Base-by-base conservation (phyloP, 768 basidiomycete genomes). In the Astraeus odoratus region DNA sequence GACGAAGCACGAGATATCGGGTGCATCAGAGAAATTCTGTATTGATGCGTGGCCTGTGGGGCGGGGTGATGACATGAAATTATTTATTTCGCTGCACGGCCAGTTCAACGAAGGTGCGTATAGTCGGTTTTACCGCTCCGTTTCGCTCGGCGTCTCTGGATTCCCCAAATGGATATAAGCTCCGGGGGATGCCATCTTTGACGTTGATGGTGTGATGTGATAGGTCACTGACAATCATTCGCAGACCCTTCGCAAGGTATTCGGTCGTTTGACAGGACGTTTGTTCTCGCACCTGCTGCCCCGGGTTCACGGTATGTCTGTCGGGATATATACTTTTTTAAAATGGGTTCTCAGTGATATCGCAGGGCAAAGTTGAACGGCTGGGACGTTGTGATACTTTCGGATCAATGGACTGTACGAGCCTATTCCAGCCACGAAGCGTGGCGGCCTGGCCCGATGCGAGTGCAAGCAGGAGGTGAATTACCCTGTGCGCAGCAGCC, bases 241-340 rank as follows among this genome's bases (percentile, higher is more conserved):
- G 1, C 52, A 87, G 84, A 77, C 52, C 82, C 84, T 22, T 71
- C 80, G 8, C 78, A 79, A 43, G 93, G 92, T 9, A 67, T 91
- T 19, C 79, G 95, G 37, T 95, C 93, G 18, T 99, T 99, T 65
- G 92, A 96, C 60, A 77, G 96, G 46, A 83, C 89, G 0, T 94
- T 98, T 58, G 75, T 98, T 44, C 70, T 99, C 20, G 80, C 82
- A 4, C 85, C 86, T 30, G 84, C 93, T 3, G 66, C 80, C 20
- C 80, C 84, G 42, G 86, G 83, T 22, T 93, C 94, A 54, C 71
- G 81, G 93, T 95, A 65, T 52, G 92, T 75, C 41, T 36, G 22
- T 15, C 16, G 4, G 19, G 46, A 39, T 39, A 18, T 45, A 18
- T 13, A 43, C 36, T 23, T 29, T 16, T 24, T n/a, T 27, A 33